A percentile compares a stretch with the other conserved stretches of the same genome.
Evolutionary conservation across 495 filamentous ascomycete genomes (phyloP).

Genomic region (Talaromyces thailandensis): DNA sequence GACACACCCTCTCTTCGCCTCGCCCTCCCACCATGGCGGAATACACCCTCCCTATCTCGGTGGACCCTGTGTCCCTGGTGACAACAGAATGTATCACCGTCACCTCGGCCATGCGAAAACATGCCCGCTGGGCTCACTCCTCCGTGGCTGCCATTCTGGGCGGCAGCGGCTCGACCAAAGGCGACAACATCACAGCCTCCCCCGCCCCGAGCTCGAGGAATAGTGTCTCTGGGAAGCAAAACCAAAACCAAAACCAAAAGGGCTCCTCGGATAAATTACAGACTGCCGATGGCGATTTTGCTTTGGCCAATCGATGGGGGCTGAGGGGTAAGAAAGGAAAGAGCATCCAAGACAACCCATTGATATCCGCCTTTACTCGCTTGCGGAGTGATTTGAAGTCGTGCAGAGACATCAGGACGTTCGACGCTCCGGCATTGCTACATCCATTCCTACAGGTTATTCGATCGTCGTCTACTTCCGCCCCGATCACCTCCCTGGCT

Average conservation of each 20-base stretch:
- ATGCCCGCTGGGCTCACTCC: slow-evolving; percentile 92
- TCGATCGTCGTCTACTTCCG: slow-evolving; percentile 90
- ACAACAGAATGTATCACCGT: slow-evolving; percentile 99
- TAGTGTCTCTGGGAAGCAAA: slow-evolving; percentile 11
- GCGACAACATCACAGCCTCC: slow-evolving; percentile 27
- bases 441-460: slow-evolving; percentile 97
- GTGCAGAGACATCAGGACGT: slow-evolving; percentile 86
- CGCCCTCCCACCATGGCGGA: slow-evolving; percentile 19
- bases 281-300: slow-evolving; percentile 39
- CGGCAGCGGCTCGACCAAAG: slow-evolving; percentile 51
- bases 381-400: slow-evolving; percentile 80
- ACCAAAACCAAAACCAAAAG: slow-evolving; percentile 3
- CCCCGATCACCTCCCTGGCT: slow-evolving; percentile 89
- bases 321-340: slow-evolving; percentile 93
- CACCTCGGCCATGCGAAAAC: slow-evolving; percentile 96
- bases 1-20: too few species aligned
- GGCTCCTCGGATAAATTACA: slow-evolving; percentile 1
- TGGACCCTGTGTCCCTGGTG: slow-evolving; percentile 89
- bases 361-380: slow-evolving; percentile 91
- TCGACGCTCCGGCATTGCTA: slow-evolving; percentile 83
- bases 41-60: slow-evolving; percentile 56
- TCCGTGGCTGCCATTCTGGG: slow-evolving; percentile 94
- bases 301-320: slow-evolving; percentile 67
- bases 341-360: slow-evolving; percentile 96
- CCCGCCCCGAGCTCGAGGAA: slow-evolving; percentile 29